Base-by-base conservation (phyloP, 1,284 basidiomycete species). In the Trametes versicolor region DNA sequence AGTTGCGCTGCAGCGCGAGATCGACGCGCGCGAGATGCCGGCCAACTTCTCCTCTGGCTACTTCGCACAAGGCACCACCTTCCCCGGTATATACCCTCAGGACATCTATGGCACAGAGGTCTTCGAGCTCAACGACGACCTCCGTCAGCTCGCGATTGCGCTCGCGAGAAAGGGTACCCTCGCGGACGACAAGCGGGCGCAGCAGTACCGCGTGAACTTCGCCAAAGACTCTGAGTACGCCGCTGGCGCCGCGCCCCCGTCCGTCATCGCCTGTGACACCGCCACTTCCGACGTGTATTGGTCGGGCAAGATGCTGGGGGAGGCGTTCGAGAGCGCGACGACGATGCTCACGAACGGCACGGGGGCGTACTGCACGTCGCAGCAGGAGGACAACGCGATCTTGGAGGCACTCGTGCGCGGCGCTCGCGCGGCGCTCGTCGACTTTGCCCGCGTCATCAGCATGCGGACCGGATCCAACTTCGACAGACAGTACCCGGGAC, bases 341-440 rank as follows among this genome's bases (percentile, higher is more conserved):
- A 47, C 56, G 32, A 64, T 81, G 27, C 78, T 80, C 68, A 82
- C 81, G 17, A 79, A 80, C 53, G 77, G 77, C 34, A 70, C 71
- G 1, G 81, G 70, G 19, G 69, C 69, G 34, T 84, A 83, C 72
- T 80, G 79, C 61, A 75, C 80, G 17, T 82, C 82, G 7, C 81
- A 81, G 10, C 81, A 85, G 68, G 84, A 85, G 70, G 84, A 85
- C 74, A 84, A 83, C 67, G 83, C 81, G n/a, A 78, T 76, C 25
- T 79, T 84, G 34, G 81, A 81, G 59, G 77, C 78, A 0, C 77
- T 85, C 60, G 66, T 84, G 29, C 78, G 83, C 29, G 80, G 77
- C 2, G 75, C 78, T 51, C 71, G 77, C 48, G 75, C 78, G 25
- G 75, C 77, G 0, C 70, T 76, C 37, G 73, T 82, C 63, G 83